Evolutionary conservation across 2,329 filamentous ascomycete genomes (phyloP).

Genomic region (Blastomyces emzantsi): DNA sequence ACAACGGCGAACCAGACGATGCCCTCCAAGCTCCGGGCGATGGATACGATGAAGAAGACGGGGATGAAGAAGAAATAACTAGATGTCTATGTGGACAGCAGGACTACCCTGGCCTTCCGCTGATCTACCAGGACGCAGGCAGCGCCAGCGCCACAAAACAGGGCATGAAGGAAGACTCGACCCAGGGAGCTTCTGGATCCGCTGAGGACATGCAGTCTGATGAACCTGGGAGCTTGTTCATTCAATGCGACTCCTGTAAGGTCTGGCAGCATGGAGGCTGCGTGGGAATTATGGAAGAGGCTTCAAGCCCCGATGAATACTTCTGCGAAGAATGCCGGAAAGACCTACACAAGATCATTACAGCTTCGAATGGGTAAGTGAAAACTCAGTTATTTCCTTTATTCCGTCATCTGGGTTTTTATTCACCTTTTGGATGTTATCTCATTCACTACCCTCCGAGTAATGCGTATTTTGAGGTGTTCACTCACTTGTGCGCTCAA

Average conservation of each 20-base stretch:
- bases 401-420: background rate
- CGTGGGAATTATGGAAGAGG: constrained; percentile 92
- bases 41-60: constrained; percentile 49
- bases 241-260: constrained; percentile 95
- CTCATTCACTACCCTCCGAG: constrained; percentile 5
- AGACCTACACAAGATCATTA: constrained; percentile 77
- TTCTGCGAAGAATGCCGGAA: constrained; percentile 94
- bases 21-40: constrained; percentile 32
- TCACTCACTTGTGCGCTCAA: background rate
- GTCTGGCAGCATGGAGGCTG: constrained; percentile 99
- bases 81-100: constrained; percentile 90
- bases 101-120: constrained; percentile 77
- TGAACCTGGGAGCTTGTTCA: constrained; percentile 88
- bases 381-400: background rate
- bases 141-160: constrained; percentile 52
- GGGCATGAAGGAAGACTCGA: constrained; percentile 49
- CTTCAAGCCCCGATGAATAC: constrained; percentile 89
- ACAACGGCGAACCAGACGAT: constrained; percentile 50
- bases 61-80: constrained; percentile 84
- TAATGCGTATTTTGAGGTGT: background rate
- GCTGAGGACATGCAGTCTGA: constrained; percentile 59
- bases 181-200: constrained; percentile 48
- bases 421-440: constrained; percentile 4
- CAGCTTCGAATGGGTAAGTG: constrained; percentile 74
- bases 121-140: constrained; percentile 47